Evolutionary conservation across 768 basidiomycete genomes (phyloP).

Genomic region (Leccinum fibrillosum): DNA sequence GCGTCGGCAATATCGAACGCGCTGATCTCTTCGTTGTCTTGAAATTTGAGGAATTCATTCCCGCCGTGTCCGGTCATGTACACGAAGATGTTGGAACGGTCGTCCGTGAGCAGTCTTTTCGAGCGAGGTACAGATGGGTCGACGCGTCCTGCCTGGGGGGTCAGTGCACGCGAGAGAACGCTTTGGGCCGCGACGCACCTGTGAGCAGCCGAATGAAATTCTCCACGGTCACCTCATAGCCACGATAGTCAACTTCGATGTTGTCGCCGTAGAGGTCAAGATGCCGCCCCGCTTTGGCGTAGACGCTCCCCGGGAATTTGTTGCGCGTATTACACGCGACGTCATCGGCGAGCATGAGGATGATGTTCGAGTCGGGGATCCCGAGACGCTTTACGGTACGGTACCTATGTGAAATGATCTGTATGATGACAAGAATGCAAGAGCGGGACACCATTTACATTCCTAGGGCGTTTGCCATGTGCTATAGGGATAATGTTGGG

Average conservation of each 20-base stretch:
- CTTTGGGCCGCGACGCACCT: constrained; percentile 47
- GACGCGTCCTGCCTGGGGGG: constrained; percentile 62
- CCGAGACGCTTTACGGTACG: constrained; percentile 97
- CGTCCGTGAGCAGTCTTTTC: constrained; percentile 89
- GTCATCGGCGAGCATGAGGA: constrained; percentile 98
- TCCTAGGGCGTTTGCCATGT: constrained; percentile 97
- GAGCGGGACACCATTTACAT: constrained; percentile 56
- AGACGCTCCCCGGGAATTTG: constrained; percentile 88
- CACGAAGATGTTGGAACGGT: constrained; percentile 89
- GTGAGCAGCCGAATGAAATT: constrained; percentile 91
- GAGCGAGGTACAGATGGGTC: constrained; percentile 83
- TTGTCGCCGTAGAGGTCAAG: constrained; percentile 94
- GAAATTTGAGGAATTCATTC: constrained; percentile 98
- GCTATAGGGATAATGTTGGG: constrained; percentile 44
- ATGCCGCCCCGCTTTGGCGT: constrained; percentile 76
- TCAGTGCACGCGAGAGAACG: not conserved
- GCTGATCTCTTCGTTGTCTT: constrained; percentile 97
- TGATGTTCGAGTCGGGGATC: constrained; percentile 98
- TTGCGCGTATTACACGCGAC: constrained; percentile 92
- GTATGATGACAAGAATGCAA: not conserved
- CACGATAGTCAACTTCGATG: constrained; percentile 97
- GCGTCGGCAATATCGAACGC: constrained; percentile 98
- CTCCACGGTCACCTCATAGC: constrained; percentile 97
- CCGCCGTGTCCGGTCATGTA: constrained; percentile 99
- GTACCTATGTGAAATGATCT: constrained; percentile 56